A percentile compares a stretch with the other conserved stretches of the same genome.
Evolutionary conservation across 768 basidiomycete genomes (phyloP).

Genomic region (Russula sp.): DNA sequence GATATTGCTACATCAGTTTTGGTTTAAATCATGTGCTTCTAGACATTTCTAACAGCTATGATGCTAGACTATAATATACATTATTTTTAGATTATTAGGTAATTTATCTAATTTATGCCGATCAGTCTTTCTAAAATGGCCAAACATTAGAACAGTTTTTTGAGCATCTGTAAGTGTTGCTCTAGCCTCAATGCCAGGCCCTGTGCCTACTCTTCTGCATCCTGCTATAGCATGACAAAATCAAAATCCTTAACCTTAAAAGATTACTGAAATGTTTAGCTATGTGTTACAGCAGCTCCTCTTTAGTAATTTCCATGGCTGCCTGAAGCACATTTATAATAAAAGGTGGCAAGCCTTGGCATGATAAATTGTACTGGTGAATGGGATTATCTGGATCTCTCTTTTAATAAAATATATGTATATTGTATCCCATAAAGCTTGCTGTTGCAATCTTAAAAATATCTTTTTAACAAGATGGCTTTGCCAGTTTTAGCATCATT

Average conservation of each 20-base stretch:
- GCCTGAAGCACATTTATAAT: slow-evolving; percentile 6
- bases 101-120: too few relatives aligned
- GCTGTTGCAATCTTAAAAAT: slow-evolving; percentile 19
- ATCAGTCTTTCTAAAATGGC: too few relatives aligned
- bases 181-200: too few relatives aligned
- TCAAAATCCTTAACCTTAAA: slow-evolving; percentile 22
- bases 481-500: slow-evolving; percentile 56
- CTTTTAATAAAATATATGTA: slow-evolving; percentile 28
- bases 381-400: not conserved
- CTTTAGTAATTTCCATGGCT: slow-evolving; percentile 25
- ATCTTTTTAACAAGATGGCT: slow-evolving; percentile 31
- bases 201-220: slow-evolving; percentile 25
- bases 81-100: too few relatives aligned
- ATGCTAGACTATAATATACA: too few relatives aligned
- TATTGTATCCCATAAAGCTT: slow-evolving; percentile 23
- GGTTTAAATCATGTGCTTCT: too few relatives aligned
- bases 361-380: not conserved
- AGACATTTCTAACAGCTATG: too few relatives aligned
- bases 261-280: slow-evolving; percentile 25
- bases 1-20: too few relatives aligned
- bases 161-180: too few relatives aligned
- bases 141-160: too few relatives aligned
- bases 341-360: not conserved
- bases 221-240: slow-evolving; percentile 34
- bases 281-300: slow-evolving; percentile 25